Conservation (phyloP, 257 asterid genomes). For the Gentiana dahurica region DNA sequence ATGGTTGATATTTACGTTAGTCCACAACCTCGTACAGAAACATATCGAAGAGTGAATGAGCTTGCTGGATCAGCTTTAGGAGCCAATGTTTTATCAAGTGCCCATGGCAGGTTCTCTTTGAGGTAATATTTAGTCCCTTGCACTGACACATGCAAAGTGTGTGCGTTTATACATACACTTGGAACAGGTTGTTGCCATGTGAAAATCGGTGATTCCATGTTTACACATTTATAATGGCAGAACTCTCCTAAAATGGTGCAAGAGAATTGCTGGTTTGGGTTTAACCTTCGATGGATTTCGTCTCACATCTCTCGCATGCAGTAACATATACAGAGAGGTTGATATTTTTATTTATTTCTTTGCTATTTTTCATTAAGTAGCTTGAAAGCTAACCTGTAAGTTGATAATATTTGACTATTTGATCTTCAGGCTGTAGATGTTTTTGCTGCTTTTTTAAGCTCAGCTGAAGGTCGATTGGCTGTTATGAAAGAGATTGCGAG, state of each 20-base stretch:
- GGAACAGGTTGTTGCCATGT: not conserved
- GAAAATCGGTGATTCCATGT: constrained; percentile 5
- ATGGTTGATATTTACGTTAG: constrained; percentile 9
- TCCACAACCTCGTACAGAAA: constrained; percentile 34
- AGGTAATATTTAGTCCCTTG: constrained; percentile 33
- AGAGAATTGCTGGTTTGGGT: constrained; percentile 52
- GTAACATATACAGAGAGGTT: constrained; percentile 72
- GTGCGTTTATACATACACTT: not conserved
- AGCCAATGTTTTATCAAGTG: constrained; percentile 24
- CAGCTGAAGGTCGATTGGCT: constrained; percentile 50
- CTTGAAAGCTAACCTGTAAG: not conserved
- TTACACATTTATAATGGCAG: constrained; percentile 27
- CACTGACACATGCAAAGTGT: not conserved
- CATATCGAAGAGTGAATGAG: constrained; percentile 49
- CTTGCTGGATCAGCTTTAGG: constrained; percentile 42
- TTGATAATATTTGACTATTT: constrained; percentile 9
- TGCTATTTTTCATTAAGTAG: not conserved
- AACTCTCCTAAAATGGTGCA: constrained; percentile 88
- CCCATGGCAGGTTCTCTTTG: constrained; percentile 59
- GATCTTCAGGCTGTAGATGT: constrained; percentile 72
- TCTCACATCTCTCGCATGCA: constrained; percentile 34
- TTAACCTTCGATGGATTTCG: constrained; percentile 25
- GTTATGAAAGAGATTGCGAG: constrained; percentile 65
- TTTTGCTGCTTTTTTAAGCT: constrained; percentile 72
- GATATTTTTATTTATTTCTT: constrained; percentile 4